These are phyloP conservation scores for Plenodomus biglobosus DNA, from an alignment of 2,329 filamentous ascomycete species.

Conservation along the genomic window DNA sequence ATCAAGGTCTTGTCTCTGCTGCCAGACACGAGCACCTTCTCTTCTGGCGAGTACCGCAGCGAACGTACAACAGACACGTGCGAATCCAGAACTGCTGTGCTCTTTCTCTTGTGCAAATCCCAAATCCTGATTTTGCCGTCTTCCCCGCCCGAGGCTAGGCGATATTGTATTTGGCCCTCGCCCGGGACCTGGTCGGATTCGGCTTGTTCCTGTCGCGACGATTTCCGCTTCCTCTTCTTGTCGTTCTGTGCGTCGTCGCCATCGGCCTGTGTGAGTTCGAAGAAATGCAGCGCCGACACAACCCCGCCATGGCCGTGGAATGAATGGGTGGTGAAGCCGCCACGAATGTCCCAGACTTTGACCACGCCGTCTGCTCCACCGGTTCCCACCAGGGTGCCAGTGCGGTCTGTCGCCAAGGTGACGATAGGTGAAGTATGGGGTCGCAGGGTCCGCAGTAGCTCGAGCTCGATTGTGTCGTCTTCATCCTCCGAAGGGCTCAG, in stretches of 20 bases:
- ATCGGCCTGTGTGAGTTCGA: constrained; percentile 64
- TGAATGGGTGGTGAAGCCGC: constrained; percentile 90
- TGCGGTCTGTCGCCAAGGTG: constrained; percentile 79
- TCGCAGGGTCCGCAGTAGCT: constrained; percentile 78
- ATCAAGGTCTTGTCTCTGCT: constrained; percentile 93
- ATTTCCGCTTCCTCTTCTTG: constrained; percentile 46
- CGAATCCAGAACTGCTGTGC: constrained; percentile 77
- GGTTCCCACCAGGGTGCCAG: constrained; percentile 86
- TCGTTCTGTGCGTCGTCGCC: constrained; percentile 45
- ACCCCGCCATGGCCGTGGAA: constrained; percentile 92
- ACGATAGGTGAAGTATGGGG: constrained; percentile 89
- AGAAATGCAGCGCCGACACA: constrained; percentile 88
- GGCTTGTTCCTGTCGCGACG: constrained; percentile 49
- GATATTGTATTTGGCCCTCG: constrained; percentile 63
- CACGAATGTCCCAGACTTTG: constrained; percentile 94
- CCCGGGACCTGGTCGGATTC: constrained; percentile 46
- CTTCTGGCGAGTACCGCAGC: constrained; percentile 74
- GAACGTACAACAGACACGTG: constrained; percentile 94
- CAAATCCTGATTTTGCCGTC: constrained; percentile 91
- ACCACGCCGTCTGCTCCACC: constrained; percentile 91
- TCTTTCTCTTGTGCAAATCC: constrained; percentile 82
- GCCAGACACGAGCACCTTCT: constrained; percentile 77
- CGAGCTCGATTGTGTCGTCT: constrained; percentile 60
- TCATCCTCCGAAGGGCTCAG: constrained; percentile 62
- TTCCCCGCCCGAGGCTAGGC: constrained; percentile 87